phyloP scores from a whole-genome alignment of 2,329 filamentous ascomycete genomes.

The Trichoderma sp. region DNA sequence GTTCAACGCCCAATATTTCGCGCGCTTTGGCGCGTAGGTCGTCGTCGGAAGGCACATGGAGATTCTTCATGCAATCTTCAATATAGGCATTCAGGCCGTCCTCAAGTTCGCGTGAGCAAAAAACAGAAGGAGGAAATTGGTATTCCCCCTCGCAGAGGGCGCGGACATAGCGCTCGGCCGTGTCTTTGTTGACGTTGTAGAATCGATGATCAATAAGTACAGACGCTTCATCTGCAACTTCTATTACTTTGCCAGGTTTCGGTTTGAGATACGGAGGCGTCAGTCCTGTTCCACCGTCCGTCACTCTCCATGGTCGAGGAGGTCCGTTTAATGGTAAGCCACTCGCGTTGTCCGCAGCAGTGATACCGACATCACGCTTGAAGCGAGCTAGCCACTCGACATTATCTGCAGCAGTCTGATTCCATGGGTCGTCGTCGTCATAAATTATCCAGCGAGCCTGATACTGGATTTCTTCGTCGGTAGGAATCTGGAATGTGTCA shows the following conservation, averaged over 20 bases:
- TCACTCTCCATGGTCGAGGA: slow-evolving; percentile 1
- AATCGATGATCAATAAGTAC: background rate
- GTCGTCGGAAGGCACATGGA: background rate
- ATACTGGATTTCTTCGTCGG: slow-evolving; percentile 2
- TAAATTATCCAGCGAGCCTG: slow-evolving; percentile 12
- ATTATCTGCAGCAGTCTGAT: slow-evolving; percentile 15
- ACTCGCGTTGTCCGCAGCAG: background rate
- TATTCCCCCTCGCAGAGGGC: background rate
- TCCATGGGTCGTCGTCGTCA: slow-evolving; percentile 14
- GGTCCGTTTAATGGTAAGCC: background rate
- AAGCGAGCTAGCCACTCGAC: slow-evolving; percentile 10
- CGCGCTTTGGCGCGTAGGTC: slow-evolving; percentile 5
- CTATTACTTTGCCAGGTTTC: background rate
- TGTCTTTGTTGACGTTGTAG: slow-evolving; percentile 2
- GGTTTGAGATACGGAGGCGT: background rate
- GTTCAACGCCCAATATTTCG: background rate
- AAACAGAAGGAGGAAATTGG: background rate
- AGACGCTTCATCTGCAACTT: background rate
- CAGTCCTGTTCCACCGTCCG: slow-evolving; percentile 1
- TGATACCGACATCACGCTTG: slow-evolving; percentile 1
- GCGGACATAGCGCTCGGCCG: background rate
- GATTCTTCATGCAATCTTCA: background rate
- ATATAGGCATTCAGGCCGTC: slow-evolving; percentile 4
- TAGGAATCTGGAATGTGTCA: background rate
- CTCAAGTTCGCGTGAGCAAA: slow-evolving; percentile 11